phyloP scores from a whole-genome alignment of 257 asterid species.

The Solanum infundibuliforme region DNA sequence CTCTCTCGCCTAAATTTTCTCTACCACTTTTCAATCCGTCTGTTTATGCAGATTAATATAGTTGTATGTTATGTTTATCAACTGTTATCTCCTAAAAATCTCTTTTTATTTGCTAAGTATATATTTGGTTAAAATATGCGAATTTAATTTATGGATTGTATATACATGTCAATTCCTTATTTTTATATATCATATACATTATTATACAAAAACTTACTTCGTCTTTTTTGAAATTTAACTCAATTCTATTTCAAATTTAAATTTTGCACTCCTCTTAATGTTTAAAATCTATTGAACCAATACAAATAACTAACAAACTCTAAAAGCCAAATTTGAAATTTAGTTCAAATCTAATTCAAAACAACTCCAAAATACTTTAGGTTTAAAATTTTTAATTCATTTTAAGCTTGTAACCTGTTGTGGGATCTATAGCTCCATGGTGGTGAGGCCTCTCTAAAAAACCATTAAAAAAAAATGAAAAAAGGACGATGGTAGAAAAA shows the following conservation, averaged over 20 bases:
- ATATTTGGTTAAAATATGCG: no score
- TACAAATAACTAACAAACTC: not conserved
- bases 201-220: no score
- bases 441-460: not conserved
- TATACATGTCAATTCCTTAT: no score
- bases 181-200: not conserved
- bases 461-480: accelerated
- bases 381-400: not conserved
- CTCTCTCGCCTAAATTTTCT: no score
- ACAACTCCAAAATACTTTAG: not conserved
- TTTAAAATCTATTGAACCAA: not conserved
- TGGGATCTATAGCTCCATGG: not conserved
- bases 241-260: not conserved
- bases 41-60: no score
- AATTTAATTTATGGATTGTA: no score
- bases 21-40: no score
- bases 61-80: no score
- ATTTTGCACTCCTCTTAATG: not conserved
- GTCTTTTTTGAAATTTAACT: not conserved
- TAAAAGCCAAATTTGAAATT: not conserved
- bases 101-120: no score
- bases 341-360: not conserved
- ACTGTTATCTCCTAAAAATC: no score
- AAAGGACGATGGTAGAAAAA: not conserved
- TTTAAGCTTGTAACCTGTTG: not conserved